Conservation (phyloP, 371 early-diverging fungal species). For the Syncephalastrum racemosum region DNA sequence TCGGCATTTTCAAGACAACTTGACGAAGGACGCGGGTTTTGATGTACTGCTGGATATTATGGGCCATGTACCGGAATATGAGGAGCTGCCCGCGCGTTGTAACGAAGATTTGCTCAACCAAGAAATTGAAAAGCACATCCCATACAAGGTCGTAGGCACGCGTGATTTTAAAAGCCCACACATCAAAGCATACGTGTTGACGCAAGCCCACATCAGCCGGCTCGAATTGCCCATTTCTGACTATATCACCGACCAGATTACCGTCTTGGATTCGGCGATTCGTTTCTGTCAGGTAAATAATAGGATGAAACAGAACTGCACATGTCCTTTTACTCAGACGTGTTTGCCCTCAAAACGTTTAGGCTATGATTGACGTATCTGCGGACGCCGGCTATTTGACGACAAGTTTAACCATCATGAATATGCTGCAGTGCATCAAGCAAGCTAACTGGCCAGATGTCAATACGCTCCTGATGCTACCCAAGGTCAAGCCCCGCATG, state of each 20-base stretch:
- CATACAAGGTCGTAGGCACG: slow-evolving; percentile 48
- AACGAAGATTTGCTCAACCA: slow-evolving; percentile 88
- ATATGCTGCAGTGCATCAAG: slow-evolving; percentile 84
- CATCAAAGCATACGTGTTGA: slow-evolving; percentile 85
- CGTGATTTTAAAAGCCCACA: slow-evolving; percentile 78
- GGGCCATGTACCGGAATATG: slow-evolving; percentile 82
- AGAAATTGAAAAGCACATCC: slow-evolving; percentile 66
- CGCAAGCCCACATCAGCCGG: slow-evolving; percentile 83
- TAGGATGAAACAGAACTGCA: background rate
- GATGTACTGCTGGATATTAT: slow-evolving; percentile 70
- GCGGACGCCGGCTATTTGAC: slow-evolving; percentile 69
- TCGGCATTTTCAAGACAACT: slow-evolving; percentile 55
- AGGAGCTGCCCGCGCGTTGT: slow-evolving; percentile 89
- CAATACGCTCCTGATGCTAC: slow-evolving; percentile 71
- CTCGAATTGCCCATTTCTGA: slow-evolving; percentile 77
- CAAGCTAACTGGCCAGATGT: slow-evolving; percentile 85
- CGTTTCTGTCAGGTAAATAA: slow-evolving; percentile 71
- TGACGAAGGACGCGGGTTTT: slow-evolving; percentile 48
- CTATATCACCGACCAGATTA: slow-evolving; percentile 89
- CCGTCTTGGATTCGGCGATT: slow-evolving; percentile 89
- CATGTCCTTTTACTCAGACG: background rate
- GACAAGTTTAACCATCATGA: slow-evolving; percentile 68
- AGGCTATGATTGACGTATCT: slow-evolving; percentile 91
- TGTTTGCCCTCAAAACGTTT: slow-evolving; percentile 10
- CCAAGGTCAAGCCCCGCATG: slow-evolving; percentile 56